Conservation (phyloP, 192 early-diverging fungal genomes). For the Umbelopsis isabellina region DNA sequence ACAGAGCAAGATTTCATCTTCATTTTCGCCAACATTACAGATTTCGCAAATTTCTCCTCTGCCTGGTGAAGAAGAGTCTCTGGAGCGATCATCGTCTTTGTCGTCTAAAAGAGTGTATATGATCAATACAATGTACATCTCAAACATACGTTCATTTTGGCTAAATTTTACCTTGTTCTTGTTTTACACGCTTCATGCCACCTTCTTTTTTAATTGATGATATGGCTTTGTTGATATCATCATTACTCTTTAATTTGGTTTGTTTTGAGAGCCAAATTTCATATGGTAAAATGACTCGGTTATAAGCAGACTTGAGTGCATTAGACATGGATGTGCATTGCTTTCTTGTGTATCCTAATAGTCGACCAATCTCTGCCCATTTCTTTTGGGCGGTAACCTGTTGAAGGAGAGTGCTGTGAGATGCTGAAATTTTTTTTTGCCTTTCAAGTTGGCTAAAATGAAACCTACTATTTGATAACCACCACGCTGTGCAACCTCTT, state of each 20-base stretch:
- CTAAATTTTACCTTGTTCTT: neutral
- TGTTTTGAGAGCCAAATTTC: conserved; percentile 67
- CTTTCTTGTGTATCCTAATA: conserved; percentile 69
- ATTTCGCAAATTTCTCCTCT: conserved; percentile 49
- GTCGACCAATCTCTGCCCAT: conserved; percentile 88
- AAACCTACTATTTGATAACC: conserved; percentile 66
- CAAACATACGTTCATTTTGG: neutral
- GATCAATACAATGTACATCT: conserved; percentile 3
- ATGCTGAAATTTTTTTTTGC: neutral
- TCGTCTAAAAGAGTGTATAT: conserved; percentile 34
- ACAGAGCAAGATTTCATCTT: conserved; percentile 78
- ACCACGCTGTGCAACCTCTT: conserved; percentile 77
- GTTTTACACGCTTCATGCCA: conserved; percentile 12
- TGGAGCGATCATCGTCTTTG: neutral
- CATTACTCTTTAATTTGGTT: conserved; percentile 26
- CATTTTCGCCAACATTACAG: conserved; percentile 43
- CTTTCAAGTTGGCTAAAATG: neutral
- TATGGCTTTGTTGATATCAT: conserved; percentile 13
- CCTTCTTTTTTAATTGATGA: neutral
- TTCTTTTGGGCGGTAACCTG: conserved; percentile 73
- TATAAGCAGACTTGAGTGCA: conserved; percentile 70
- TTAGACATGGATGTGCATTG: conserved; percentile 79
- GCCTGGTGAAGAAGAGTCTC: conserved; percentile 13
- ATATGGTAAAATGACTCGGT: conserved; percentile 69
- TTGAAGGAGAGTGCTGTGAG: neutral